Evolutionary conservation across 371 early-diverging fungal genomes (phyloP).

Genomic region (Mucor velutinosus): DNA sequence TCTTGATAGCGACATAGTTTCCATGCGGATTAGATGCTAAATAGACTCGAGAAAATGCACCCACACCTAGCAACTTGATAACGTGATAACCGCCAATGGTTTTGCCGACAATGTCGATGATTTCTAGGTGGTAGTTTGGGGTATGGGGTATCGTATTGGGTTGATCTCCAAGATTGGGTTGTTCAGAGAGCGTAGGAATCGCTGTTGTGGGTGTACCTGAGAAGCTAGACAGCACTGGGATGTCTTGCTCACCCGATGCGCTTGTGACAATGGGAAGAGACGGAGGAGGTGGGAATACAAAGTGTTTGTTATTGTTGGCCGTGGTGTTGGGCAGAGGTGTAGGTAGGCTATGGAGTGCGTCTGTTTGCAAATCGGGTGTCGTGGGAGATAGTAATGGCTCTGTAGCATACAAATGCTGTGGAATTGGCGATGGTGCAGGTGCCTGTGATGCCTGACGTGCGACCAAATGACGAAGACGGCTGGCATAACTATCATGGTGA

Average conservation of each 20-base stretch:
- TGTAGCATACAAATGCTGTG: constrained; percentile 28
- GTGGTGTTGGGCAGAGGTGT: constrained; percentile 19
- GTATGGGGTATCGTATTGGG: neutral
- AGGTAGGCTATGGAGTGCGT: constrained; percentile 38
- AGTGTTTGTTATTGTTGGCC: neutral
- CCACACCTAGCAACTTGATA: constrained; percentile 37
- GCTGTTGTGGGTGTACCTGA: neutral
- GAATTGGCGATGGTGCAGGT: constrained; percentile 38
- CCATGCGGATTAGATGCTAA: constrained; percentile 27
- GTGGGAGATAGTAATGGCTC: constrained; percentile 3
- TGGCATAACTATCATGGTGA: constrained; percentile 29
- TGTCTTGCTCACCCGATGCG: constrained; percentile 11
- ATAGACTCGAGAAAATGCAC: constrained; percentile 54
- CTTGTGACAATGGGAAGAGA: neutral
- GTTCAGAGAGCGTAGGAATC: constrained; percentile 32
- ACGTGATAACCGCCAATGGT: constrained; percentile 39
- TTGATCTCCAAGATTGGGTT: constrained; percentile 34
- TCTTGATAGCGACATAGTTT: constrained; percentile 38
- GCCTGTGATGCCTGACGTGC: constrained; percentile 29
- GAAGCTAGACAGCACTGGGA: constrained; percentile 16
- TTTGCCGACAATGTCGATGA: constrained; percentile 35
- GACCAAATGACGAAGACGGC: constrained; percentile 34
- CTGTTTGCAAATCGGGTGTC: constrained; percentile 19
- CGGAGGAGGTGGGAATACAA: constrained; percentile 5
- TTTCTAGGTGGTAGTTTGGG: neutral